phyloP scores from a whole-genome alignment of 805 yeast genomes.

The Vanderwaltozyma verrucispora region DNA sequence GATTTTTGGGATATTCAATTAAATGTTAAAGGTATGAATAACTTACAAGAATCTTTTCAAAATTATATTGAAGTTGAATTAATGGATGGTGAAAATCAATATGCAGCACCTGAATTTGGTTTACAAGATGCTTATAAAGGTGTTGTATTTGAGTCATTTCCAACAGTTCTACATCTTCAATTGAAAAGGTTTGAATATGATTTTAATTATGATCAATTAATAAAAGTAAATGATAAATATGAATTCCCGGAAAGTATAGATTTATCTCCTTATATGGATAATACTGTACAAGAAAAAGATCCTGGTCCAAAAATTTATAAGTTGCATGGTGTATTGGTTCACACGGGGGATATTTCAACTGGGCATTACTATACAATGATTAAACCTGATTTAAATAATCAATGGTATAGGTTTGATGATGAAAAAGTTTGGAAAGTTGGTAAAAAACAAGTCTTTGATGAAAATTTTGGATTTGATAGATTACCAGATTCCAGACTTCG shows the following conservation, averaged over 20 bases:
- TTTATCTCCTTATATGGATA: constrained; percentile 66
- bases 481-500: constrained; percentile 39
- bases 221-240: constrained; percentile 84
- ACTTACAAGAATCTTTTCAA: constrained; percentile 64
- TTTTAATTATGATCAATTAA: constrained; percentile 76
- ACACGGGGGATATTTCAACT: constrained; percentile 88
- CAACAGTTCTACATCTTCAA: constrained; percentile 88
- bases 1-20: constrained; percentile 98
- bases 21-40: constrained; percentile 75
- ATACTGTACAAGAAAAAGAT: constrained; percentile 28
- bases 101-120: constrained; percentile 83
- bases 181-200: constrained; percentile 92
- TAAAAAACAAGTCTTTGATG: constrained; percentile 75
- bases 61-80: constrained; percentile 84
- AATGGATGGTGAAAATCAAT: constrained; percentile 90
- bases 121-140: constrained; percentile 96
- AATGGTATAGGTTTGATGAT: constrained; percentile 92
- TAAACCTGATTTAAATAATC: constrained; percentile 57
- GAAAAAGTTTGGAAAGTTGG: constrained; percentile 89
- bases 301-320: constrained; percentile 39
- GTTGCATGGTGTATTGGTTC: constrained; percentile 90
- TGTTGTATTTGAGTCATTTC: constrained; percentile 81
- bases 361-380: constrained; percentile 96
- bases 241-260: constrained; percentile 83
- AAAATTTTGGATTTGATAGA: constrained; percentile 78